Base-by-base conservation (phyloP, 1,284 basidiomycete species). In the Cerrena zonata region DNA sequence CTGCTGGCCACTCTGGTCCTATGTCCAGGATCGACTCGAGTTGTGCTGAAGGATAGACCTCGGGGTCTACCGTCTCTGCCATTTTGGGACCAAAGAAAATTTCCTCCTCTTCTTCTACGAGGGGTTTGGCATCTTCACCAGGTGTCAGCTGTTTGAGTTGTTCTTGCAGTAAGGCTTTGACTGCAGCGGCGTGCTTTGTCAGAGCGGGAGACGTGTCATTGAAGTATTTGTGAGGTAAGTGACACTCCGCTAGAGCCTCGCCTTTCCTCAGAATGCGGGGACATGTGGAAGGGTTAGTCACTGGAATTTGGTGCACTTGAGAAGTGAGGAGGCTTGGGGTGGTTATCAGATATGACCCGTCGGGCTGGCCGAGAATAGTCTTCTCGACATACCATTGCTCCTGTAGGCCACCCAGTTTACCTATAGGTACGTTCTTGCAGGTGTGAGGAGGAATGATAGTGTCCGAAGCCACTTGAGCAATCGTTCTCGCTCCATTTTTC, bases 171-270 rank as follows among this genome's bases (percentile, higher is more conserved):
- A n/a, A 73, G 0, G 54, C 45, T 23, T 55, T 52, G 0, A 71
- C 74, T 40, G 11, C 0, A 74, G 48, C 18, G 4, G 3, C 2
- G 74, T 34, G 30, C 30, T 34, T 34, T 15, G 7, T 7, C 15
- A 34, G 30, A 7, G 4, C 45, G 12, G 27, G 24, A 10, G 7
- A 13, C 5, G 45, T 23, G 12, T 18, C 13, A 10, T 47, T 26
- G 12, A 47, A 19, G 15, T 13, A 4, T 10, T 11, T 34, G 27
- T 47, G 24, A 13, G 45, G 45, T 30, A 30, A n/a, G n/a, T 30
- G 24, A 5, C 21, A 34, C 13, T 5, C 4, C 18, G 24, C 26
- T 13, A 47, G 10, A 11, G 34, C 26, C 4, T 48, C 47, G 15
- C 47, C 47, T 19, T 39, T 37, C 13, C 36, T 34, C 4, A 48